These are phyloP conservation scores for Microdochium bolleyi DNA, from an alignment of 2,329 filamentous ascomycete genomes.

Conservation along the genomic window DNA sequence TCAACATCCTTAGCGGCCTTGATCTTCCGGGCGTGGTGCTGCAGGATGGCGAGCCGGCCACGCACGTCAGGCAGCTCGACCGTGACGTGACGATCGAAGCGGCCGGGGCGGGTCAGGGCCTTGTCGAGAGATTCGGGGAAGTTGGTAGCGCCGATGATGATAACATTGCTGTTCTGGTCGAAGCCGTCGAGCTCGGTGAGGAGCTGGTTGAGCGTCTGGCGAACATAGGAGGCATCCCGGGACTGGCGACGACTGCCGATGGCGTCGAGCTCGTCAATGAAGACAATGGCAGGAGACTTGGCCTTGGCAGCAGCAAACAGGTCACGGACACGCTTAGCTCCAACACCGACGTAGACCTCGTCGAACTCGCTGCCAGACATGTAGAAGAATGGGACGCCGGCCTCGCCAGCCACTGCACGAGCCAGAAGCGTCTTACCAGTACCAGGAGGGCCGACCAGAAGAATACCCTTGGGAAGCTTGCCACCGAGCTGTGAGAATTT, in stretches of 20 bases:
- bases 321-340: slow-evolving; percentile 91
- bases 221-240: slow-evolving; percentile 87
- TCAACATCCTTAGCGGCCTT: slow-evolving; percentile 76
- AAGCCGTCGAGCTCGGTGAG: slow-evolving; percentile 96
- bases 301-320: slow-evolving; percentile 75
- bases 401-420: slow-evolving; percentile 91
- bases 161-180: slow-evolving; percentile 87
- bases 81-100: slow-evolving; percentile 87
- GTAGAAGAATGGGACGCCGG: slow-evolving; percentile 98
- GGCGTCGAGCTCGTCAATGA: slow-evolving; percentile 90
- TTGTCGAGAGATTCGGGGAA: slow-evolving; percentile 93
- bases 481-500: slow-evolving; percentile 91
- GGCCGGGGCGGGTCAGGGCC: slow-evolving; percentile 85
- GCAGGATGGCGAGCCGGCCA: slow-evolving; percentile 84
- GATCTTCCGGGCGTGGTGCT: slow-evolving; percentile 90
- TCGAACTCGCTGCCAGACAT: slow-evolving; percentile 99
- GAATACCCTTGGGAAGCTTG: slow-evolving; percentile 92
- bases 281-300: slow-evolving; percentile 89
- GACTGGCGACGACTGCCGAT: slow-evolving; percentile 92
- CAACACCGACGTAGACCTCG: slow-evolving; percentile 95
- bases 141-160: slow-evolving; percentile 94
- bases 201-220: slow-evolving; percentile 95
- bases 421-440: slow-evolving; percentile 96
- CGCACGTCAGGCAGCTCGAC: slow-evolving; percentile 89
- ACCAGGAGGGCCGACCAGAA: slow-evolving; percentile 90